phyloP scores from a whole-genome alignment of 331 rosid species.

The Phaseolus coccineus region DNA sequence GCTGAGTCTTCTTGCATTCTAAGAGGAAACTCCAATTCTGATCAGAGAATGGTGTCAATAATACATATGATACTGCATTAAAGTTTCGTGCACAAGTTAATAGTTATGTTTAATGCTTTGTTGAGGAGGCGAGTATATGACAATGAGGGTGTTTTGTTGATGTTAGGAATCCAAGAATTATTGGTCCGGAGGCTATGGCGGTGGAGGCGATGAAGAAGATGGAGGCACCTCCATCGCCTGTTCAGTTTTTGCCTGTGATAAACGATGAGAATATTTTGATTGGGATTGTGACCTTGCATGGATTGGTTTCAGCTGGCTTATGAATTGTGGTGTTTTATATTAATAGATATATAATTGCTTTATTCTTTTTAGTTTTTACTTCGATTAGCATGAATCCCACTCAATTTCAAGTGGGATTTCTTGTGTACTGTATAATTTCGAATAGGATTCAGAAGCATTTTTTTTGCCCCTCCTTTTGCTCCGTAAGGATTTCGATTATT shows the following conservation, averaged over 20 bases:
- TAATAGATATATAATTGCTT: neutral
- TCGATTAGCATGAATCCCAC: constrained; percentile 26
- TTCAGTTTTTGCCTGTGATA: constrained; percentile 92
- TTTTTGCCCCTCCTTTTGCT: neutral
- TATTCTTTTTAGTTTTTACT: constrained; percentile 42
- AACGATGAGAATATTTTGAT: constrained; percentile 65
- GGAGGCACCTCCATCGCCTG: constrained; percentile 99
- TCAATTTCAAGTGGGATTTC: constrained; percentile 31
- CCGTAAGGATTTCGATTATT: neutral
- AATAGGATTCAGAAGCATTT: constrained; percentile 1
- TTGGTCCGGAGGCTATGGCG: constrained; percentile 86
- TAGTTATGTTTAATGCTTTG: neutral
- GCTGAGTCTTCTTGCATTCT: too few relatives aligned
- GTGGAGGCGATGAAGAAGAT: constrained; percentile 97
- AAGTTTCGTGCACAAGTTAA: neutral
- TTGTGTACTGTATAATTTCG: constrained; percentile 6
- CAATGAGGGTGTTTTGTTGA: constrained; percentile 12
- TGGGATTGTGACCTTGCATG: constrained; percentile 95
- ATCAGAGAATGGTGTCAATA: too few relatives aligned
- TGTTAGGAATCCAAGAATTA: constrained; percentile 79
- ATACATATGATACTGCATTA: too few relatives aligned
- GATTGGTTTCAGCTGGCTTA: constrained; percentile 92
- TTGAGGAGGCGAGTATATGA: neutral
- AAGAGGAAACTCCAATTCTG: too few relatives aligned
- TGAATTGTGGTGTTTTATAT: constrained; percentile 39